A percentile compares a stretch with the other conserved stretches of the same genome.
phyloP scores from a whole-genome alignment of 768 basidiomycete species.

The Sporobolomyces roseus region DNA sequence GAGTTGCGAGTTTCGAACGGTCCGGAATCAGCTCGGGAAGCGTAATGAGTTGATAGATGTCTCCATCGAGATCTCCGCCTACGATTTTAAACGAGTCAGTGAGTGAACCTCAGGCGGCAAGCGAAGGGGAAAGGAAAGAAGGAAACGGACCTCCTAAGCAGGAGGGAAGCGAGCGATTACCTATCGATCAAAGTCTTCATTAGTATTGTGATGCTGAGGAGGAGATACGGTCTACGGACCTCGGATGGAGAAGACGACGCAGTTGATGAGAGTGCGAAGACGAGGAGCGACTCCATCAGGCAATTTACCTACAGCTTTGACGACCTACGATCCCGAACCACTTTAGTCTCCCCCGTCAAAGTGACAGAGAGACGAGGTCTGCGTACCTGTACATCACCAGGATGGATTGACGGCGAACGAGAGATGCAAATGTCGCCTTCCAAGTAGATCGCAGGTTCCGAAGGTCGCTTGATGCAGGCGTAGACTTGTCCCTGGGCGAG shows the following conservation, averaged over 20 bases:
- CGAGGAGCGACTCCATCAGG: conserved; percentile 1
- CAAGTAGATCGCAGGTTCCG: conserved; percentile 58
- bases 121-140: too few species aligned
- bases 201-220: background rate
- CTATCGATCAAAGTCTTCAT: background rate
- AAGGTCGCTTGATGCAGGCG: conserved; percentile 50
- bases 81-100: too few species aligned
- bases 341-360: too few species aligned
- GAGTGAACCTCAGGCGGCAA: background rate
- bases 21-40: conserved; percentile 4
- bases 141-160: conserved; percentile 25
- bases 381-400: conserved; percentile 65
- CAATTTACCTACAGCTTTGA: conserved; percentile 18
- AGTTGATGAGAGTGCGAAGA: conserved; percentile 1
- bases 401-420: conserved; percentile 69
- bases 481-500: conserved; percentile 55
- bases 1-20: background rate
- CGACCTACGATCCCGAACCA: too few species aligned
- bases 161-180: conserved; percentile 13
- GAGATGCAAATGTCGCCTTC: conserved; percentile 63
- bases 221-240: background rate
- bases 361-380: too few species aligned
- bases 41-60: conserved; percentile 19
- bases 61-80: conserved; percentile 32
- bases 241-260: conserved; percentile 31